Conservation (phyloP, 306 rosid genomes). For the Sphenostylis stenocarpa region DNA sequence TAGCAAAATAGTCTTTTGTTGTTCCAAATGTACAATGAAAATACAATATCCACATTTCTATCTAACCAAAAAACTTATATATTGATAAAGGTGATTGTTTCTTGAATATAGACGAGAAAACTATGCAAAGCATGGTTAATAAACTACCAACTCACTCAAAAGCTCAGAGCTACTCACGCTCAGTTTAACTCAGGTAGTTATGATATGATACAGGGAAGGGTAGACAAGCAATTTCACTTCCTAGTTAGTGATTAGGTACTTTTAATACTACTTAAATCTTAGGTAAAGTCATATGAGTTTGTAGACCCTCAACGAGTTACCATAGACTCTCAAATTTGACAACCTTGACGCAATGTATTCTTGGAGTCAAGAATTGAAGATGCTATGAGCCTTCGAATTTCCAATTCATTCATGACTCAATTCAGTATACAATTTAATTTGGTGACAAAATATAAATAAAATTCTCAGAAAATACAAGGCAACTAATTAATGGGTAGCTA, state of each 20-base stretch:
- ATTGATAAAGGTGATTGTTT: too few species aligned
- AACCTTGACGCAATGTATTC: neutral
- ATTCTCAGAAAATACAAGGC: neutral
- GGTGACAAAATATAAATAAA: neutral
- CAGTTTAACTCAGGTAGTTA: neutral
- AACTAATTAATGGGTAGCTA: neutral
- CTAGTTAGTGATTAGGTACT: neutral
- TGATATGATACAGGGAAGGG: too few species aligned
- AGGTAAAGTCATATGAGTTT: neutral
- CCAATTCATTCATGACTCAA: neutral
- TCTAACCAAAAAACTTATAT: neutral
- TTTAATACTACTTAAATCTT: neutral
- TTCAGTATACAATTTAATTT: conserved; percentile 15
- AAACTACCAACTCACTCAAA: neutral
- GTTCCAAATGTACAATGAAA: neutral
- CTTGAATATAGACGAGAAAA: too few species aligned
- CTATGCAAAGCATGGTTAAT: too few species aligned
- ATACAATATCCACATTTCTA: neutral
- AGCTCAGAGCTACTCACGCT: neutral
- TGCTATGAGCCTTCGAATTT: neutral
- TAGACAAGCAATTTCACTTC: neutral
- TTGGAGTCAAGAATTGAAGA: neutral
- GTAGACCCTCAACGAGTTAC: neutral
- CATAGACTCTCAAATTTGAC: neutral
- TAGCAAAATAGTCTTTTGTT: neutral